Evolutionary conservation across 352 stramenopile species (phyloP), one percentile per base, ranked within the genome.

Genomic region (Pythium aristosporum): DNA sequence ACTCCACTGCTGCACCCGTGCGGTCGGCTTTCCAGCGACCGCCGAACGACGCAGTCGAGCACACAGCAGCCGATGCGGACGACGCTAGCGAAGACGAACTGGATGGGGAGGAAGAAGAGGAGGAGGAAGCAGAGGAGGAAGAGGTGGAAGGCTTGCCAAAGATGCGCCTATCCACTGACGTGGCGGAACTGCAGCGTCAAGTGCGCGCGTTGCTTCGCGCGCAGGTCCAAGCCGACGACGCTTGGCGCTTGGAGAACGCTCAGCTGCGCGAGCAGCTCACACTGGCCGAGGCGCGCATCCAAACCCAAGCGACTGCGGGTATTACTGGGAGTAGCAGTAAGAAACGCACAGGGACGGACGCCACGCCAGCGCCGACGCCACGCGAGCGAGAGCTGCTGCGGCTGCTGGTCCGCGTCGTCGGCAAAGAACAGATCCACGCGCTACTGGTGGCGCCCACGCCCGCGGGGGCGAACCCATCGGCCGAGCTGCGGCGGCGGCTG

Each of bases 221-320:
- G 15, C 57, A 18, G 15, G 30, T 53, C 10, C 42, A 43, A 44
- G 58, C 48, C 5, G 64, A 76, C 34, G 53, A 67, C 2, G 68
- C 69, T 10, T 79, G 68, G 69, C 48, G 60, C n/a, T 54, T 63
- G 16, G 68, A 79, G 59, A 79, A 71, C 42, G 57, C 51, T 15
- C 49, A 30, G 23, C 51, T 79, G 20, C 72, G 64, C 6, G 44
- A 73, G 32, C 42, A 54, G 16, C 56, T 63, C 20, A 18, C 11
- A n/a, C n/a, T 18, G 43, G 15, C 32, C 16, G 56, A 63, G 25
- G 42, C 39, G 23, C 53, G 39, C 2, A 36, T n/a, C 5, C 37
- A 21, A 52, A n/a, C 53, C 11, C 20, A 20, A 11, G 23, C 10
- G 18, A 21, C 21, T 50, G 18, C 44, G 25, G 25, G 25, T 2